Conservation (phyloP, 2,329 filamentous ascomycete genomes). For the Pyrenophora tritici-repentis region DNA sequence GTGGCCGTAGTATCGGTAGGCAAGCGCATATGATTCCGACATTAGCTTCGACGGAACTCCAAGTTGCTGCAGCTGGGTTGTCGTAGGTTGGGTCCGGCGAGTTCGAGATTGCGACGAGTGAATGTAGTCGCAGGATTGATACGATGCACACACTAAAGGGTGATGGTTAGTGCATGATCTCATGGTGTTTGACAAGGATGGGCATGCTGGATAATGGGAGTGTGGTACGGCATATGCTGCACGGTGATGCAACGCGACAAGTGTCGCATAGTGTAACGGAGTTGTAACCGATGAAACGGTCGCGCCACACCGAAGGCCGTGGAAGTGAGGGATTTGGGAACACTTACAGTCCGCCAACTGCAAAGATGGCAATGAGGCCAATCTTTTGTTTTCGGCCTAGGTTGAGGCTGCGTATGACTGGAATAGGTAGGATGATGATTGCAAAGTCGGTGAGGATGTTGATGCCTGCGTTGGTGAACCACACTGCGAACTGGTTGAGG, state of each 20-base stretch:
- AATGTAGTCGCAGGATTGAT: constrained; percentile 42
- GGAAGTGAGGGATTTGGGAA: not conserved
- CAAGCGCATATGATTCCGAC: constrained; percentile 45
- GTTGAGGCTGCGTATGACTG: constrained; percentile 40
- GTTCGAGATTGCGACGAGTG: constrained; percentile 40
- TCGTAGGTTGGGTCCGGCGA: constrained; percentile 38
- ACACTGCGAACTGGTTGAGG: constrained; percentile 39
- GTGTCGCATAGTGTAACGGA: constrained; percentile 9
- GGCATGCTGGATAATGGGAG: not conserved
- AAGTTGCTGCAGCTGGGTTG: constrained; percentile 40
- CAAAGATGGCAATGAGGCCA: constrained; percentile 46
- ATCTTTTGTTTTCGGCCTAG: constrained; percentile 44
- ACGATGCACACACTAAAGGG: constrained; percentile 40
- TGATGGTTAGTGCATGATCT: constrained; percentile 3
- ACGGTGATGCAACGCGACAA: not conserved
- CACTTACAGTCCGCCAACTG: constrained; percentile 49
- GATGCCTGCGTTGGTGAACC: constrained; percentile 30
- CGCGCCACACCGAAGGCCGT: constrained; percentile 1
- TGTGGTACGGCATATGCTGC: not conserved
- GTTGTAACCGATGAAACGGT: constrained; percentile 8
- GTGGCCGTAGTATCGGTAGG: constrained; percentile 35
- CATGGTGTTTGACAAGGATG: not conserved
- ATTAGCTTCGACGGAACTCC: constrained; percentile 38
- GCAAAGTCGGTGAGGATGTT: constrained; percentile 43
- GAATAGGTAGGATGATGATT: constrained; percentile 44